These are phyloP conservation scores for Fusarium udum DNA, from an alignment of 2,329 filamentous ascomycete genomes.

Conservation along the genomic window DNA sequence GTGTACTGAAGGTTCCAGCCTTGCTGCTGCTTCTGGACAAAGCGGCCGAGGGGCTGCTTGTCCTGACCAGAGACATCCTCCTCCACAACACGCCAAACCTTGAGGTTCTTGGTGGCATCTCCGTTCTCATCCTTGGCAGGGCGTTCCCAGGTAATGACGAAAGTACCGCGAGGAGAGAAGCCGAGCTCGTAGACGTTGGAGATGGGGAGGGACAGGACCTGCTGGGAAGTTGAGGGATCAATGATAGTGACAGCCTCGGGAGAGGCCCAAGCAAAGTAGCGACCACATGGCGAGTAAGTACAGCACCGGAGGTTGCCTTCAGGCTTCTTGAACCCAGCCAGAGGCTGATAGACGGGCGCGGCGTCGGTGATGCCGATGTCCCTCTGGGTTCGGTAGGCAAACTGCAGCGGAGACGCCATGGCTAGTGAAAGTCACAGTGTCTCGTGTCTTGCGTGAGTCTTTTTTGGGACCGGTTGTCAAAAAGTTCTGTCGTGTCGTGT, in stretches of 20 bases:
- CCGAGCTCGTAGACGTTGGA: slow-evolving; percentile 91
- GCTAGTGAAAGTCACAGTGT: slow-evolving; percentile 87
- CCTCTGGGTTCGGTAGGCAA: slow-evolving; percentile 97
- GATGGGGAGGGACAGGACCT: slow-evolving; percentile 78
- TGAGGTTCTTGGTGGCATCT: slow-evolving; percentile 94
- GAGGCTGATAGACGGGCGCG: slow-evolving; percentile 83
- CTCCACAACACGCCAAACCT: slow-evolving; percentile 90
- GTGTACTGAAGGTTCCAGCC: slow-evolving; percentile 99
- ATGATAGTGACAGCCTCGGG: slow-evolving; percentile 86
- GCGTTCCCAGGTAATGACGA: slow-evolving; percentile 96
- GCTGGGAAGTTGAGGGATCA: slow-evolving; percentile 79
- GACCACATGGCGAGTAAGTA: slow-evolving; percentile 93
- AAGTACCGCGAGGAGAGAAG: slow-evolving; percentile 92
- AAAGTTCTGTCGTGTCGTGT: slow-evolving; percentile 40
- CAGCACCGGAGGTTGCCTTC: slow-evolving; percentile 96
- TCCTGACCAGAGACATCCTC: slow-evolving; percentile 68
- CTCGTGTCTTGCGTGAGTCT: slow-evolving; percentile 45
- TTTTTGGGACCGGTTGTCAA: slow-evolving; percentile 43
- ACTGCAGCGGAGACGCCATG: slow-evolving; percentile 93
- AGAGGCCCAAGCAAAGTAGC: slow-evolving; percentile 95
- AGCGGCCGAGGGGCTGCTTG: slow-evolving; percentile 82
- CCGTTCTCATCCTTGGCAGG: slow-evolving; percentile 92
- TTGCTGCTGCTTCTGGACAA: slow-evolving; percentile 94
- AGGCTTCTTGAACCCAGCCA: slow-evolving; percentile 85
- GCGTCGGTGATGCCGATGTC: slow-evolving; percentile 94